Conservation (phyloP, 352 stramenopile genomes). For the Globisporangium lucens region DNA sequence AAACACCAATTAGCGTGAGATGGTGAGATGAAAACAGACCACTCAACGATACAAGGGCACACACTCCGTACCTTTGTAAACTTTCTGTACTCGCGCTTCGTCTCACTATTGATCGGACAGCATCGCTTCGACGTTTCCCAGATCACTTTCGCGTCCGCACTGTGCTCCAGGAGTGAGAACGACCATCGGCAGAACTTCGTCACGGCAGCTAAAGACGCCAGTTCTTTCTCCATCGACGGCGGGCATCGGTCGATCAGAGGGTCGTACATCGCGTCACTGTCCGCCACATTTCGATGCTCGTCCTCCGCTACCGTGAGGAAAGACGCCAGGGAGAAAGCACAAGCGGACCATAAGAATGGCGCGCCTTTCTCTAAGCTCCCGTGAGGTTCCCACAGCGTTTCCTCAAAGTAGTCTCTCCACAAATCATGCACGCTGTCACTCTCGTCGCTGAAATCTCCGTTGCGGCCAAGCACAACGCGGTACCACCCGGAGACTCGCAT, state of each 20-base stretch:
- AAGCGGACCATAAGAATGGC: constrained; percentile 82
- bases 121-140: constrained; percentile 86
- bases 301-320: constrained; percentile 72
- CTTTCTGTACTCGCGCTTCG: constrained; percentile 84
- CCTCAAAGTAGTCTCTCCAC: constrained; percentile 87
- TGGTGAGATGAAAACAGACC: neutral
- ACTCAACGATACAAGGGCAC: neutral
- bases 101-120: constrained; percentile 81
- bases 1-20: neutral
- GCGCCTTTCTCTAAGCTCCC: constrained; percentile 83
- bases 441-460: constrained; percentile 52
- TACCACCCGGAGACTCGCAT: constrained; percentile 65
- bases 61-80: constrained; percentile 70
- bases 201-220: constrained; percentile 65
- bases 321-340: constrained; percentile 74
- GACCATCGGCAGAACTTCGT: constrained; percentile 88
- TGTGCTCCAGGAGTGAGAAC: constrained; percentile 82
- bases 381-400: constrained; percentile 84
- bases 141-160: constrained; percentile 83
- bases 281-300: constrained; percentile 31
- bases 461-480: constrained; percentile 62
- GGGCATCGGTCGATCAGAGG: constrained; percentile 56
- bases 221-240: constrained; percentile 75
- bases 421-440: constrained; percentile 63
- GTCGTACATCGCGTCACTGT: constrained; percentile 34